Evolutionary conservation across 2,329 filamentous ascomycete genomes (phyloP), one percentile per base, ranked within the genome.

Genomic region (Ascochyta pisi): DNA sequence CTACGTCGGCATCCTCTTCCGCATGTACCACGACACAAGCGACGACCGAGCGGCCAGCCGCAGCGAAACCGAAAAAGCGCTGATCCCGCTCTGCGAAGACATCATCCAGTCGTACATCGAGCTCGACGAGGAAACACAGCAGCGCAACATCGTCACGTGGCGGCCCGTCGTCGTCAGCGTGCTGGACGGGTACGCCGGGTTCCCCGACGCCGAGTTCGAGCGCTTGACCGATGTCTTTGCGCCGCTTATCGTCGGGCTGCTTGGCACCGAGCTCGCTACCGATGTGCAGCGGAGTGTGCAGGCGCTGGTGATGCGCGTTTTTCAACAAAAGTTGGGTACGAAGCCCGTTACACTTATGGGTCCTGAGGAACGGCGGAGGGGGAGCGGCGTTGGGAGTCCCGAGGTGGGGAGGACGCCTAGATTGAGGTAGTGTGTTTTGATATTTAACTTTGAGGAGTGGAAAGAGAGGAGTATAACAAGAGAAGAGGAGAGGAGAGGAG

Each of bases 61-160:
- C 38, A 82, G 84, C 2, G 91, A 96, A 63, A 96, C 96, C 0
- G 95, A 99, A 78, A 88, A 88, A 37, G 96, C 95, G 1, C 83
- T 99, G 24, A 91, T 99, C 24, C 96, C 96, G 54, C 84, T 99
- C 4, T 99, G 95, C 79, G 91, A 90, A 69, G 95, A 99, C 75
- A 96, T 99, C 61, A 89, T 99, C 58, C 85, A 86, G 34, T 89
- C 89, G 13, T 99, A 96, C 75, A 87, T 92, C 10, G 82, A 84
- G 4, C 86, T 99, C 3, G 95, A 98, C 71, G 93, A 97, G 74
- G 96, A 99, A 71, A 96, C 91, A 26, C 95, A 99, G 77, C 93
- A 98, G 73, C 85, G 95, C 52, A 99, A 99, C 76, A 96, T 99
- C 51, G 86, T 96, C 24, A 96, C 96, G 0, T 99, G 95, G 95